phyloP scores from a whole-genome alignment of 2,329 filamentous ascomycete species.

The Sphaerulina musiva region DNA sequence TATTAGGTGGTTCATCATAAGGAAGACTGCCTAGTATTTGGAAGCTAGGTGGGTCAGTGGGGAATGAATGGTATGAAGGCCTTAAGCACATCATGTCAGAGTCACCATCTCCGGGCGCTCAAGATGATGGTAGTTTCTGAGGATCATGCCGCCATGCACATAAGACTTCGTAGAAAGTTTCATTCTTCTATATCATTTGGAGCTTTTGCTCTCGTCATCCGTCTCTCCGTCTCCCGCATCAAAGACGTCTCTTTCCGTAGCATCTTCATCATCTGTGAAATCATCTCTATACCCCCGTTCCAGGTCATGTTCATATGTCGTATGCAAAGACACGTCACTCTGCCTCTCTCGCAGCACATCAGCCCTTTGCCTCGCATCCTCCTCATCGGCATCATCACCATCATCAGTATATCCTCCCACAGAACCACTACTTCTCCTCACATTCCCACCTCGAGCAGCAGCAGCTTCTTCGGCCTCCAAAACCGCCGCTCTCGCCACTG shows the following conservation, averaged over 20 bases:
- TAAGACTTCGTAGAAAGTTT: not conserved
- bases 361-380: constrained; percentile 38
- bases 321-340: constrained; percentile 46
- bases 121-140: too few species aligned
- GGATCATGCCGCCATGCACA: too few species aligned
- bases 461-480: constrained; percentile 44
- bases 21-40: too few species aligned
- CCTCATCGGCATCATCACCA: constrained; percentile 40
- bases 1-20: too few species aligned
- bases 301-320: constrained; percentile 50
- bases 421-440: constrained; percentile 24
- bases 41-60: too few species aligned
- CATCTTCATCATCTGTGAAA: constrained; percentile 39
- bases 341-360: constrained; percentile 44
- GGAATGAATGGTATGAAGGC: too few species aligned
- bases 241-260: constrained; percentile 41
- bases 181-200: constrained; percentile 2
- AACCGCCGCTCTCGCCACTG: constrained; percentile 44
- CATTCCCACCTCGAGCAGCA: constrained; percentile 22
- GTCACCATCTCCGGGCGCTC: too few species aligned
- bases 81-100: too few species aligned
- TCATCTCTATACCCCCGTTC: constrained; percentile 41
- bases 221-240: constrained; percentile 39
- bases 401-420: constrained; percentile 40
- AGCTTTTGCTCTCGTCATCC: constrained; percentile 18